Base-by-base conservation (phyloP, 345 rosid genomes). In the Ricinus communis region DNA sequence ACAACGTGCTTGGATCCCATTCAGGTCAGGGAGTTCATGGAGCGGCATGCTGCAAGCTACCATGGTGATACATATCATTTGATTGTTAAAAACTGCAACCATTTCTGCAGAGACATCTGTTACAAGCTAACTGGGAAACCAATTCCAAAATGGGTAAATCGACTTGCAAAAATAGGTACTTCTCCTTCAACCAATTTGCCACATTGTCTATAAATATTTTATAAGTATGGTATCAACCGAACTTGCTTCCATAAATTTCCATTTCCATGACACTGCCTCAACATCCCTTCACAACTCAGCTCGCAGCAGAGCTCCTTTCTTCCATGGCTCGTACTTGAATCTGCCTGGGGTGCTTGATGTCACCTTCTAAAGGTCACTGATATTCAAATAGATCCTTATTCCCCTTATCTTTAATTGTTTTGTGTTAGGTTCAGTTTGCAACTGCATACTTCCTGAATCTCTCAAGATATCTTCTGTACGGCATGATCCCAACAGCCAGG, bases 61-160 rank as follows among this genome's bases (percentile, higher is more conserved):
- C 85, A 87, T 60, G 99, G 99, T 40, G 96, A 96, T 77, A 77
- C 91, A 60, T 96, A 96, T 80, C 98, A 93, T 86, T 82, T 96
- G 86, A 93, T 96, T 36, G 87, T 81, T 46, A 93, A 91, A 94
- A 96, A 96, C 71, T 93, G 98, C 84, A 96, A 96, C 83, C 98
- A 93, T 81, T 96, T 92, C 85, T 91, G 97, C 80, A 83, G 85
- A 61, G 96, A 96, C 71, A 79, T 81, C 58, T 91, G 95, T 67
- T 74, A 84, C 82, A 88, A 82, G 82, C 85, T 93, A 66, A 93
- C 98, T 0, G 95, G 95, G 19, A 93, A 93, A 60, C 66, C 74
- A 45, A 89, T 89, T 76, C 98, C 99, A 0, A 93, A 91, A 81
- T 96, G 98, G 99, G 96, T 93, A 57, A 96, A 96, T 68, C 91